Evolutionary conservation across 2,329 filamentous ascomycete species (phyloP), one percentile per base, ranked within the genome.

Genomic region (Huntiella savannae): DNA sequence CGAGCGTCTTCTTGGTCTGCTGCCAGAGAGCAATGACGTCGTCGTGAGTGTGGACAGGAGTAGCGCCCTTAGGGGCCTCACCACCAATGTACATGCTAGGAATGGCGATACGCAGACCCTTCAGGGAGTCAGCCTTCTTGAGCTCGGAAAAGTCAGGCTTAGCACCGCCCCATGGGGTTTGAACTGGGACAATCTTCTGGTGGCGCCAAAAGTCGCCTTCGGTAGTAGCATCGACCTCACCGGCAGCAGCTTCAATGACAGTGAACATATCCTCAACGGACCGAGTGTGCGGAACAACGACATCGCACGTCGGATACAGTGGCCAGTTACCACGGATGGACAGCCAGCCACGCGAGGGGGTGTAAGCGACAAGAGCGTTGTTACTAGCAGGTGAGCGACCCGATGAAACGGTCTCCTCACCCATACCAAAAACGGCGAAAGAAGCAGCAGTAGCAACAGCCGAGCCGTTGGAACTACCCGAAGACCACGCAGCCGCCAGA

Each of bases 401-500:
- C 0, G 69, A 73, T 1, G 67, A 70, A 0, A 75, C 68, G 0
- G 71, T 72, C 54, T 77, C 73, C 2, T 62, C 64, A 0, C 65
- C 72, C 46, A 75, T 59, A 0, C 68, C 70, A 49, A 76, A 75
- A 0, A 62, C 63, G 5, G 64, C 69, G 42, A 75, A 65, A 19
- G 62, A 68, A 0, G 70, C 59, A 2, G 70, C 60, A 0, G 67
- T 67, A 0, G 71, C 64, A 0, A 65, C 66, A 0, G 63, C 73
- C 1, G 67, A 67, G 1, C 72, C 72, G 50, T 75, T 73, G 0
- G 71, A 76, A 0, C 71, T 75, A 0, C 72, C 72, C 0, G 71
- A 75, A 0, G 65, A 69, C 53, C 68, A 74, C 0, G 70, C 71
- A 2, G 69, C 70, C 0, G 71, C 63, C 2, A 73, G 58, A 43